Evolutionary conservation across 176 grass and related monocot species (phyloP).

Genomic region (Alloteropsis semialata): DNA sequence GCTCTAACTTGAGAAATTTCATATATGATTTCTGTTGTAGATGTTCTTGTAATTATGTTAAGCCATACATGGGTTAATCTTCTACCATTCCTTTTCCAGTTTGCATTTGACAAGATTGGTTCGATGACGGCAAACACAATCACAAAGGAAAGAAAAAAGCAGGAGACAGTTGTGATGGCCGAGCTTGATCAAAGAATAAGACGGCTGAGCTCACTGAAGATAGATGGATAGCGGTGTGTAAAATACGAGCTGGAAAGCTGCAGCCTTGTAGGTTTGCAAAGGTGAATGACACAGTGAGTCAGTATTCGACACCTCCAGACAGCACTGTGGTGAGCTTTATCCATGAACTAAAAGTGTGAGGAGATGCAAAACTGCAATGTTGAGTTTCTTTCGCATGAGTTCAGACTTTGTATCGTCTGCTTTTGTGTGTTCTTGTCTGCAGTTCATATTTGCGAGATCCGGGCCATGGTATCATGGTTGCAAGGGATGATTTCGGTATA

Average conservation of each 20-base stretch:
- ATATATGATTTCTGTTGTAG: neutral
- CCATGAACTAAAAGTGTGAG: neutral
- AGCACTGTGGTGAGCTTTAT: neutral
- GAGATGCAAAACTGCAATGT: constrained; percentile 27
- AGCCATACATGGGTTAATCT: neutral
- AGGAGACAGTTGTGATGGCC: constrained; percentile 89
- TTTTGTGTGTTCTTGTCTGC: neutral
- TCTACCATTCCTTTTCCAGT: constrained; percentile 35
- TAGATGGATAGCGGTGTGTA: constrained; percentile 50
- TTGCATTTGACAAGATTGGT: constrained; percentile 95
- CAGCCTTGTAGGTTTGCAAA: constrained; percentile 15
- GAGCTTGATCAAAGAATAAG: constrained; percentile 89
- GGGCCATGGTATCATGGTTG: neutral
- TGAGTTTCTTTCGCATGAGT: constrained; percentile 17
- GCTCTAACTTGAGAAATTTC: neutral
- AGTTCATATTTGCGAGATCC: neutral
- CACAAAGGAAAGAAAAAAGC: constrained; percentile 92
- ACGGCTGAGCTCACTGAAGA: constrained; percentile 75
- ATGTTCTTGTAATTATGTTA: neutral
- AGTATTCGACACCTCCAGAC: neutral
- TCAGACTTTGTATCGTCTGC: constrained; percentile 30
- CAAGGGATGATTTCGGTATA: too few species aligned
- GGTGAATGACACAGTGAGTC: neutral
- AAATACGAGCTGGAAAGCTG: neutral
- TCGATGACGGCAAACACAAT: constrained; percentile 89